Conservation (phyloP, 768 basidiomycete genomes). For the Vishniacozyma victoriae region DNA sequence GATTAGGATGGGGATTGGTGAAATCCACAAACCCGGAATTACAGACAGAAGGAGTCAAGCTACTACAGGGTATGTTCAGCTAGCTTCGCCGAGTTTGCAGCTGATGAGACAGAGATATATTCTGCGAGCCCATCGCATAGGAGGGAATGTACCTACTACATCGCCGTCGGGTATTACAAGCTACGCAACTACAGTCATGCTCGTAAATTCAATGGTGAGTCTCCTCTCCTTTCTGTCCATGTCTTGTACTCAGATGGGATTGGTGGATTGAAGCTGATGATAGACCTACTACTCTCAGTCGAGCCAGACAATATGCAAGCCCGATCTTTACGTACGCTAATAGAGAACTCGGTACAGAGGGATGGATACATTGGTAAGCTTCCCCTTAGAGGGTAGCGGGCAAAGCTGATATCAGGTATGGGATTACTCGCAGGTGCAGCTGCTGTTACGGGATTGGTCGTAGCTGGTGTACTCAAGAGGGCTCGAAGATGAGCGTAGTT, state of each 20-base stretch:
- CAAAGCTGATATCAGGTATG: conserved; percentile 58
- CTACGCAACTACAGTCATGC: conserved; percentile 92
- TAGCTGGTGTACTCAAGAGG: conserved; percentile 39
- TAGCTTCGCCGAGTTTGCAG: neutral
- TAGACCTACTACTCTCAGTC: conserved; percentile 78
- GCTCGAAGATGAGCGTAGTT: conserved; percentile 12
- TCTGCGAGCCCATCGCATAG: conserved; percentile 76
- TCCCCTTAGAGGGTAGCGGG: neutral
- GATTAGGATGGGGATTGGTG: conserved; percentile 61
- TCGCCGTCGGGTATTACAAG: conserved; percentile 93
- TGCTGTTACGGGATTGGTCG: conserved; percentile 59
- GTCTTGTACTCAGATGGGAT: neutral
- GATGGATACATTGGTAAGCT: conserved; percentile 77
- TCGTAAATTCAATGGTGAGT: conserved; percentile 81
- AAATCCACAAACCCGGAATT: conserved; percentile 79
- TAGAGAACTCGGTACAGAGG: conserved; percentile 75
- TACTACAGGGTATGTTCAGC: conserved; percentile 73
- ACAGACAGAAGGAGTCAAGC: conserved; percentile 83
- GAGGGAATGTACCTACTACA: conserved; percentile 92
- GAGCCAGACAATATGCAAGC: conserved; percentile 93
- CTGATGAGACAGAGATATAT: conserved; percentile 71
- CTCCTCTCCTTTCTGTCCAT: neutral
- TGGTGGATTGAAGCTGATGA: neutral
- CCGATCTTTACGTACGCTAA: conserved; percentile 73
- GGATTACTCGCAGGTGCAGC: conserved; percentile 86